A percentile compares a stretch with the other conserved stretches of the same genome.
phyloP scores from a whole-genome alignment of 208 protist species.

The Blastocrithidia nonstop region DNA sequence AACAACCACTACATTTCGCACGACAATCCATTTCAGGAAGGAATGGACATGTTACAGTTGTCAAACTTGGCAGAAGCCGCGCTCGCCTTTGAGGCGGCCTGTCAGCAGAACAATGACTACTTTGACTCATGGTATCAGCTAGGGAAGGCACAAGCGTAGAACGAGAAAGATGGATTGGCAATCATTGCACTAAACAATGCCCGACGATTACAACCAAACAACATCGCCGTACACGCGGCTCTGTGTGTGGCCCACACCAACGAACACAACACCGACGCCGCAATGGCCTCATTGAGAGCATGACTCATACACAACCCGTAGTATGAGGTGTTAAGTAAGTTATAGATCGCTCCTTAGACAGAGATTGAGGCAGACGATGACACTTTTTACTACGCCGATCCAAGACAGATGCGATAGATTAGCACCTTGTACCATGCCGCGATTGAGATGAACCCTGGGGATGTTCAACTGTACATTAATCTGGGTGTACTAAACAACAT shows the following conservation, averaged over 20 bases:
- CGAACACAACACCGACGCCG: conserved; percentile 53
- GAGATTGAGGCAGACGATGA: conserved; percentile 32
- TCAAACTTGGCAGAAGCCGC: conserved; percentile 74
- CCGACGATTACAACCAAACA: conserved; percentile 35
- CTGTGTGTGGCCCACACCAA: conserved; percentile 79
- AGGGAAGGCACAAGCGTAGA: conserved; percentile 75
- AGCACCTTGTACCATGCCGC: conserved; percentile 57
- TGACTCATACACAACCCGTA: conserved; percentile 68
- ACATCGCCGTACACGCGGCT: conserved; percentile 56
- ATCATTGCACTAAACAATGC: conserved; percentile 80
- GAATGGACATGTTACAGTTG: conserved; percentile 46
- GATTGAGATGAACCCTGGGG: conserved; percentile 57
- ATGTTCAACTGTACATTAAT: conserved; percentile 51
- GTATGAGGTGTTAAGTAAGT: conserved; percentile 57
- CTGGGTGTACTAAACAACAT: conserved; percentile 80
- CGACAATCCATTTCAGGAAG: conserved; percentile 60
- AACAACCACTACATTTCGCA: conserved; percentile 80
- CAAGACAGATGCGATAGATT: conserved; percentile 36
- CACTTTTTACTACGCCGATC: conserved; percentile 55
- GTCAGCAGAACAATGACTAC: conserved; percentile 49
- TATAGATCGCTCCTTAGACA: conserved; percentile 25
- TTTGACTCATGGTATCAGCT: conserved; percentile 66
- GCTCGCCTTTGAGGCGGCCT: conserved; percentile 80
- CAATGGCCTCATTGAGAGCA: conserved; percentile 51
- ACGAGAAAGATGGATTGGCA: conserved; percentile 79